These are phyloP conservation scores for Pseudomicrostroma phylloplanum DNA, from an alignment of 1,284 basidiomycete genomes.

Conservation along the genomic window DNA sequence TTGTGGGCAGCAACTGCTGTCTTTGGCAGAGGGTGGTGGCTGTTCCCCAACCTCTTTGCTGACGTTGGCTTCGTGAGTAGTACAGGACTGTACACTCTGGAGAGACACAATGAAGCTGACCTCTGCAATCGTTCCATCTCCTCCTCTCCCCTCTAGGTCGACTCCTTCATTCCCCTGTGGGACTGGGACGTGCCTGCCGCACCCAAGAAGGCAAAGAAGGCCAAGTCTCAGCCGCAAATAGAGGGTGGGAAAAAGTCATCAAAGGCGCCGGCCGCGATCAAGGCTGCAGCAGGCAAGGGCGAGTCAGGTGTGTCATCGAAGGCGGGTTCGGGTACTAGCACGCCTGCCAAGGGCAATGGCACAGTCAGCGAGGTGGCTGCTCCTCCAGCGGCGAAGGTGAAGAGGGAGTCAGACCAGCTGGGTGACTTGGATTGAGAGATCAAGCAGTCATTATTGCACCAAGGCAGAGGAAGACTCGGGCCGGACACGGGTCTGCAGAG, in stretches of 20 bases:
- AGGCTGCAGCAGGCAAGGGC: not conserved
- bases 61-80: conserved; percentile 92
- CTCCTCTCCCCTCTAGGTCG: conserved; percentile 60
- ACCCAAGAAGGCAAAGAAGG: conserved; percentile 54
- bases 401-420: not conserved
- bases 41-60: conserved; percentile 96
- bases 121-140: not conserved
- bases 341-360: not conserved
- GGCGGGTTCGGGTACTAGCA: not conserved
- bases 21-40: conserved; percentile 85
- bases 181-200: conserved; percentile 83
- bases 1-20: conserved; percentile 90
- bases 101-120: not conserved
- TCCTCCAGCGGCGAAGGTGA: not conserved
- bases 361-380: not conserved
- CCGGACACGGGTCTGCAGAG: too few species aligned
- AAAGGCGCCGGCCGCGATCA: not conserved
- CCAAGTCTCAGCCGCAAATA: conserved; percentile 11
- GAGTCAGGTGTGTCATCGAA: not conserved
- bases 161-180: conserved; percentile 95
- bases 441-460: too few species aligned
- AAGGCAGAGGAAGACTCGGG: too few species aligned
- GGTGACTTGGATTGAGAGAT: conserved; percentile 1
- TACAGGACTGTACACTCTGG: not conserved
- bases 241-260: conserved; percentile 1